Evolutionary conservation across 2,329 filamentous ascomycete genomes (phyloP).

Genomic region (Xylariaceae sp.): DNA sequence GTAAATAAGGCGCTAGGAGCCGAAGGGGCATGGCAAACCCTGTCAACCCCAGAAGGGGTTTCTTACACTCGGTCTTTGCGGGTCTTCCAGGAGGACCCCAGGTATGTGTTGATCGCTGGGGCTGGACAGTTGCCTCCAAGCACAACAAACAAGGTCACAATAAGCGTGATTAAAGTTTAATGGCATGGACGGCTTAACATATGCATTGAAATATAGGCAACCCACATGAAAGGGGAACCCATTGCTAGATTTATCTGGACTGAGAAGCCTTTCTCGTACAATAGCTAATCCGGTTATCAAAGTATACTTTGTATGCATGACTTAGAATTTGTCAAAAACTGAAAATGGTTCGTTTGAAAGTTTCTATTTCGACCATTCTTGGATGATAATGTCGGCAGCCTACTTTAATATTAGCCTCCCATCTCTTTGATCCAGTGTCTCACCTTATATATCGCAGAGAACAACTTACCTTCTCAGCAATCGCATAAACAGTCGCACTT

Average conservation of each 20-base stretch:
- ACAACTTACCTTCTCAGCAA: slow-evolving; percentile 25
- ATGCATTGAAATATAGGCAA: background rate
- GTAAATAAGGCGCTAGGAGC: slow-evolving; percentile 41
- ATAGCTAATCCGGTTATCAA: no score
- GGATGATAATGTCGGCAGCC: no score
- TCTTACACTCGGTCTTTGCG: slow-evolving; percentile 39
- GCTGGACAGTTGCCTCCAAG: slow-evolving; percentile 48
- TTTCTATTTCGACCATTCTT: no score
- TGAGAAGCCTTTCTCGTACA: no score
- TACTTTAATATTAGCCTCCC: no score
- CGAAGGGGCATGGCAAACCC: slow-evolving; percentile 38
- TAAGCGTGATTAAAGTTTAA: slow-evolving; percentile 33
- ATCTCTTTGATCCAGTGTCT: no score
- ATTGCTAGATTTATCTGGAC: no score
- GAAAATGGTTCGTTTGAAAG: no score
- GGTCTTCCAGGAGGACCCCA: slow-evolving; percentile 34
- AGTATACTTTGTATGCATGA: no score
- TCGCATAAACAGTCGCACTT: slow-evolving; percentile 19
- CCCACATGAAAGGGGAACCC: no score
- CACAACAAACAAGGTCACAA: slow-evolving; percentile 46
- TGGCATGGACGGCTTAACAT: background rate
- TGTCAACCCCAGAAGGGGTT: slow-evolving; percentile 33
- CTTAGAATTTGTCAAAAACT: no score
- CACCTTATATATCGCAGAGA: no score
- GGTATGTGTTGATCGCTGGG: slow-evolving; percentile 43